Percentiles rank a stretch among this genome's conserved stretches.
phyloP scores from a whole-genome alignment of 345 rosid species.

The Gossypium sturtianum region DNA sequence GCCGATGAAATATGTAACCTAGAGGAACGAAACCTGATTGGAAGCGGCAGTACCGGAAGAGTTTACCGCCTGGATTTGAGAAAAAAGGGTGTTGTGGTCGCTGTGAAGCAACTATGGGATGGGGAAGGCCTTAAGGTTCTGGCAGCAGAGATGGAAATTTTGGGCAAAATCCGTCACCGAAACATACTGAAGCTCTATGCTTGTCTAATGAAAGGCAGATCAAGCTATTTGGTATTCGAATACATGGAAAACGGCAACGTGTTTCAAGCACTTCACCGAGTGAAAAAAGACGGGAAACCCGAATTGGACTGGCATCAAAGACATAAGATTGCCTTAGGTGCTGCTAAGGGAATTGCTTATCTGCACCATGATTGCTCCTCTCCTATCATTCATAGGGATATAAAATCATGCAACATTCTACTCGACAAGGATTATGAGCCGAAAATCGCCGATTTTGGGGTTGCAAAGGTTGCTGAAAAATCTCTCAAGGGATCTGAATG shows the following conservation, averaged over 20 bases:
- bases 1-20: conserved; percentile 64
- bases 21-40: conserved; percentile 59
- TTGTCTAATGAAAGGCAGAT: conserved; percentile 48
- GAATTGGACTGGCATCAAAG: conserved; percentile 64
- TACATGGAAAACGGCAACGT: conserved; percentile 77
- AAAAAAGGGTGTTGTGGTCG: conserved; percentile 55
- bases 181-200: conserved; percentile 78
- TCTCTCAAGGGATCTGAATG: conserved; percentile 34
- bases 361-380: conserved; percentile 83
- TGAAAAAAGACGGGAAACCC: conserved; percentile 43
- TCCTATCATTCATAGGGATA: conserved; percentile 74
- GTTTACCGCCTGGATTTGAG: conserved; percentile 71
- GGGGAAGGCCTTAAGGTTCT: conserved; percentile 47
- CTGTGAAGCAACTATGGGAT: conserved; percentile 66
- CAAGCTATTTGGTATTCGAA: conserved; percentile 69
- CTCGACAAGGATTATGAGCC: conserved; percentile 63
- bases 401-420: conserved; percentile 77
- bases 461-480: conserved; percentile 61
- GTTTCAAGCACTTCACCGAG: conserved; percentile 51
- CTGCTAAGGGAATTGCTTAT: conserved; percentile 80
- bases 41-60: conserved; percentile 78
- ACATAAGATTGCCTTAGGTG: conserved; percentile 66
- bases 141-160: conserved; percentile 69
- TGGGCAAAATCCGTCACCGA: conserved; percentile 73
- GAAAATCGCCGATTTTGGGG: conserved; percentile 83